Conservation (phyloP, 2,329 filamentous ascomycete species). For the Claviceps paspali region DNA sequence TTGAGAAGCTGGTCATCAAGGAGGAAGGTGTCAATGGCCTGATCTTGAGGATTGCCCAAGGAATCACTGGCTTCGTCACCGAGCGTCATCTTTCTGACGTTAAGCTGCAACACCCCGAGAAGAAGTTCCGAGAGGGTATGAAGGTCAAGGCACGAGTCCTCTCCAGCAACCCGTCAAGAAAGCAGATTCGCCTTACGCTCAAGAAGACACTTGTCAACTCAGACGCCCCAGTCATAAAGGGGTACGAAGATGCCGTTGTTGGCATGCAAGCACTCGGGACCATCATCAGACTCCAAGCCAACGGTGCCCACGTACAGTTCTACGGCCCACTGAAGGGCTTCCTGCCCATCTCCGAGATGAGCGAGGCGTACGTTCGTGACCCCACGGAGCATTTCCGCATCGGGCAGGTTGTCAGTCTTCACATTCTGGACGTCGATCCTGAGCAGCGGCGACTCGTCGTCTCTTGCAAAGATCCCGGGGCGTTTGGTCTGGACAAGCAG, state of each 20-base stretch:
- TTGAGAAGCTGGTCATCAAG: constrained; percentile 73
- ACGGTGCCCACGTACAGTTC: constrained; percentile 83
- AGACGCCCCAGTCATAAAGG: constrained; percentile 62
- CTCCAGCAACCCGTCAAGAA: constrained; percentile 59
- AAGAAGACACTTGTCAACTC: constrained; percentile 94
- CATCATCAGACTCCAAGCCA: constrained; percentile 62
- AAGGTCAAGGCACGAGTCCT: constrained; percentile 75
- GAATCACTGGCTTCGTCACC: constrained; percentile 76
- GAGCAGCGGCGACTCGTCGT: constrained; percentile 61
- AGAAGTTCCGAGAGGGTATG: constrained; percentile 82
- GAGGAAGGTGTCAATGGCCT: constrained; percentile 66
- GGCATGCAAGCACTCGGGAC: constrained; percentile 75
- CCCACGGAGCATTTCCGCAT: constrained; percentile 76
- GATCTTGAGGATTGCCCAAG: constrained; percentile 70
- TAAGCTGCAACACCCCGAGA: constrained; percentile 79
- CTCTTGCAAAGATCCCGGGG: constrained; percentile 80
- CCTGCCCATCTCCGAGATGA: constrained; percentile 92
- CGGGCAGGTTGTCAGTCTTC: constrained; percentile 84
- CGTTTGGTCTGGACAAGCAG: constrained; percentile 61
- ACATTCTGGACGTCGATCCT: constrained; percentile 66
- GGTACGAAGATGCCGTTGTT: constrained; percentile 56
- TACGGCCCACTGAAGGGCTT: constrained; percentile 75
- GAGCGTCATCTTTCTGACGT: constrained; percentile 83
- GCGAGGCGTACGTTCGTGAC: constrained; percentile 85
- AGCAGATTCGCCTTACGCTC: constrained; percentile 70